Base-by-base conservation (phyloP, 352 stramenopile species). In the Globisporangium takayamanum region DNA sequence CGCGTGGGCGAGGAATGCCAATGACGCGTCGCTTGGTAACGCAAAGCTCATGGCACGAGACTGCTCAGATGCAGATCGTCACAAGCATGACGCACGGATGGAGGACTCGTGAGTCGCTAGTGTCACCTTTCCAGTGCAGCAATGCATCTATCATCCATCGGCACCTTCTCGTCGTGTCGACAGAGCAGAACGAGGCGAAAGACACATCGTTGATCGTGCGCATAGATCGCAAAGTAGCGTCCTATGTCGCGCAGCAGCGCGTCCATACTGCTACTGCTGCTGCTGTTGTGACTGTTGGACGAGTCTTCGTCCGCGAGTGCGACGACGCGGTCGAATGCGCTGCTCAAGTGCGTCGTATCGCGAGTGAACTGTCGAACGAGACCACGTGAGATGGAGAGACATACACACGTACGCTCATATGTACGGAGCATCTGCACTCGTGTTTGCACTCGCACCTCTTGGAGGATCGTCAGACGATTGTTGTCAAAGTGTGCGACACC, bases 361-460 rank as follows among this genome's bases (percentile, higher is more conserved):
- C 64, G 67, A 11, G 73, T 84, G 20, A 80, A 84, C 75, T 83
- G 18, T 1, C 20, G 18, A 15, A 47, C 44, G 5, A 44, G 45
- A 7, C 33, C 46, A 33, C 14, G 18, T 47, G n/a, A 57, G 12
- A 39, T 41, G 12, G 25, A 45, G 12, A 22, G 18, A n/a, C 25
- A 10, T 12, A 14, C 36, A 20, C 5, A 18, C 20, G n/a, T 22
- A 11, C 12, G 37, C 28, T 5, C 28, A 33, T 1, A 33, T 18
- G 16, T 11, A 41, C 22, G 4, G 2, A 39, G 33, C 33, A 39
- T 12, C 6, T 39, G 11, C 26, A 5, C 7, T 47, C 41, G 5
- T 12, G 1, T 12, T 3, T 12, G 11, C 20, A 5, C 7, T 47
- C 46, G 26, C 64, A 81, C 74, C 63, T 73, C 63, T 41, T 79